phyloP scores from a whole-genome alignment of 1,284 basidiomycete species.

The Leccinum pachyderme region DNA sequence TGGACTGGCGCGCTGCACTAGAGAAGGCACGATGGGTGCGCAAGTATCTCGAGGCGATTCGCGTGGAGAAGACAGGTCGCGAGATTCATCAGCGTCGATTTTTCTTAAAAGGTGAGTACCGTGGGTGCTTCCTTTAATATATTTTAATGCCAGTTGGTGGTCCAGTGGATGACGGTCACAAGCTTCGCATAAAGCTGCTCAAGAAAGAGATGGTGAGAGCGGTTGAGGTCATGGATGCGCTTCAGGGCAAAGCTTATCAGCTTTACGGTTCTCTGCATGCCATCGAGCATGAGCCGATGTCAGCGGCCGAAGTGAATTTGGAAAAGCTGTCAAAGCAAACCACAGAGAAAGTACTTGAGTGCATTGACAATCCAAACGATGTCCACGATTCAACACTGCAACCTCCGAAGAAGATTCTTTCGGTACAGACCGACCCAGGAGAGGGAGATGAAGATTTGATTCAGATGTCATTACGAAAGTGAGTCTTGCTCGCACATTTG shows the following conservation, averaged over 20 bases:
- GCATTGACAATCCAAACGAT: constrained; percentile 1
- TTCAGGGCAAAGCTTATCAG: constrained; percentile 22
- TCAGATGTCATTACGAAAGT: constrained; percentile 21
- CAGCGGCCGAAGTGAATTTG: not conserved
- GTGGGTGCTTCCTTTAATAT: not conserved
- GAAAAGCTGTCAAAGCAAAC: constrained; percentile 8
- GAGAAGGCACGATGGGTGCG: constrained; percentile 26
- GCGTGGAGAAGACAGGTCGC: constrained; percentile 30
- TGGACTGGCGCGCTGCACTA: constrained; percentile 15
- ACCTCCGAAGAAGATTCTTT: not conserved
- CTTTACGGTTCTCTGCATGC: constrained; percentile 14
- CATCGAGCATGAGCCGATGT: not conserved
- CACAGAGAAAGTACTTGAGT: constrained; percentile 12
- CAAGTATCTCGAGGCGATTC: constrained; percentile 32
- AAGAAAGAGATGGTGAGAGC: constrained; percentile 28
- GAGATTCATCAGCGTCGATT: constrained; percentile 28
- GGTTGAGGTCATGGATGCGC: constrained; percentile 21
- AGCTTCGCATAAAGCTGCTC: constrained; percentile 29
- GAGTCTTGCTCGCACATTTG: constrained; percentile 1
- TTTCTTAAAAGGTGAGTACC: constrained; percentile 28
- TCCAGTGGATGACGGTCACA: constrained; percentile 32
- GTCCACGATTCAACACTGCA: not conserved
- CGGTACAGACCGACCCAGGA: not conserved
- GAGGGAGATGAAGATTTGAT: constrained; percentile 30
- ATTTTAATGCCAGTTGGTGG: not conserved